Percentiles rank a stretch among this genome's conserved stretches.
Evolutionary conservation across 768 basidiomycete species (phyloP).

Genomic region (Podaxis sp.): DNA sequence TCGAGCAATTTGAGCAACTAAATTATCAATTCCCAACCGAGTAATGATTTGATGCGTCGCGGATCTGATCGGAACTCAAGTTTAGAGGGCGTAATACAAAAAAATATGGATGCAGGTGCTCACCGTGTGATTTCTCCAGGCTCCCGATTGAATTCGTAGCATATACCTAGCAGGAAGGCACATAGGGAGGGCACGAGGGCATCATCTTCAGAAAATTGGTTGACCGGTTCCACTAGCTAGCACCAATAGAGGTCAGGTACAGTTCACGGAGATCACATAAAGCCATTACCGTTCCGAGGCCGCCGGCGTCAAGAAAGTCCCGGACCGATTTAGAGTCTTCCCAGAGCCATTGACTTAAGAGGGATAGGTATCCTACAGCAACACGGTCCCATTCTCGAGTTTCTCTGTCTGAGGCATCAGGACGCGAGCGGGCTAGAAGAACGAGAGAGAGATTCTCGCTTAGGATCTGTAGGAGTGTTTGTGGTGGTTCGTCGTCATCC

Average conservation of each 20-base stretch:
- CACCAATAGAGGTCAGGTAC: not conserved
- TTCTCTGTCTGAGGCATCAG: constrained; percentile 64
- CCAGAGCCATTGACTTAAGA: constrained; percentile 94
- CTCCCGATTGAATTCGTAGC: constrained; percentile 95
- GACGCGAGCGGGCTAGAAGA: constrained; percentile 68
- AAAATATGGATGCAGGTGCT: constrained; percentile 15
- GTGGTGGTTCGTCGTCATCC: constrained; percentile 60
- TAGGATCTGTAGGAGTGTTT: constrained; percentile 77
- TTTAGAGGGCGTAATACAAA: not conserved
- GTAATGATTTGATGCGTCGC: constrained; percentile 88
- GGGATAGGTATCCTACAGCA: constrained; percentile 77
- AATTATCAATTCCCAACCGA: constrained; percentile 85
- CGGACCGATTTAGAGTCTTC: constrained; percentile 86
- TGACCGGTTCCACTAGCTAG: constrained; percentile 92
- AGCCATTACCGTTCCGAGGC: constrained; percentile 78
- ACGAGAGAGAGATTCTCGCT: constrained; percentile 89
- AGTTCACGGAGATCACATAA: not conserved
- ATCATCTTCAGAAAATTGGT: constrained; percentile 84
- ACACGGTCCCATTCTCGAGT: constrained; percentile 87
- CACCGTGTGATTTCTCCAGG: constrained; percentile 95
- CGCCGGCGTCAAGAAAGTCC: constrained; percentile 88
- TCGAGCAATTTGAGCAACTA: constrained; percentile 81
- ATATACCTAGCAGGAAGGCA: constrained; percentile 86
- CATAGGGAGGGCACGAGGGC: constrained; percentile 85
- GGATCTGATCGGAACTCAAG: constrained; percentile 36